Evolutionary conservation across 108 stramenopile species (phyloP).

Genomic region (Epipyxis sp.): DNA sequence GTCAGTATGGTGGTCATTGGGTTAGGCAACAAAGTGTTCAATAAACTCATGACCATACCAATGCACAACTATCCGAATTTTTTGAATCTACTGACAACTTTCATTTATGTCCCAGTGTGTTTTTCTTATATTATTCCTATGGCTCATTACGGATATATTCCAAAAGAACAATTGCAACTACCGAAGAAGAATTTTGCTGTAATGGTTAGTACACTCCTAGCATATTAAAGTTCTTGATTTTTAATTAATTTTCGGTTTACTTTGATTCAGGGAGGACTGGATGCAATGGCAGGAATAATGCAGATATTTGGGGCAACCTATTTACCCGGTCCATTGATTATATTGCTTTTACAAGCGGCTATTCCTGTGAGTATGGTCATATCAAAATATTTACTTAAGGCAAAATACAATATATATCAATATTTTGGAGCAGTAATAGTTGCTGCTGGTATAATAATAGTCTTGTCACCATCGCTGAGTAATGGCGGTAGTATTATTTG

Average conservation of each 20-base stretch:
- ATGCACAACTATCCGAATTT: slow-evolving; percentile 36
- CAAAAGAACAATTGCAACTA: slow-evolving; percentile 21
- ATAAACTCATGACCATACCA: slow-evolving; percentile 33
- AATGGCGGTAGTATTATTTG: slow-evolving; percentile 9
- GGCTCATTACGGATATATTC: slow-evolving; percentile 24
- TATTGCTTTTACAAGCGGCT: slow-evolving; percentile 27
- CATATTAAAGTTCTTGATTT: too few species aligned
- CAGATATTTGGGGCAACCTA: slow-evolving; percentile 29
- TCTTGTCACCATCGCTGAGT: slow-evolving; percentile 14
- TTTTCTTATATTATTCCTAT: slow-evolving; percentile 35
- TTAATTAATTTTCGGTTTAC: too few species aligned
- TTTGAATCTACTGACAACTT: slow-evolving; percentile 29
- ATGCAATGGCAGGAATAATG: slow-evolving; percentile 29
- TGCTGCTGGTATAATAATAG: slow-evolving; percentile 26
- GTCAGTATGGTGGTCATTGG: slow-evolving; percentile 23
- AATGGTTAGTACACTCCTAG: too few species aligned
- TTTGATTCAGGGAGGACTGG: too few species aligned
- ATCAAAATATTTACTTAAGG: slow-evolving; percentile 28
- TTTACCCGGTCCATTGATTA: slow-evolving; percentile 32
- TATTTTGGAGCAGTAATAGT: slow-evolving; percentile 29
- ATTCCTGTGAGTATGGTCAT: slow-evolving; percentile 35
- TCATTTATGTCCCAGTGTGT: slow-evolving; percentile 28
- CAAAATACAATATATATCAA: slow-evolving; percentile 20
- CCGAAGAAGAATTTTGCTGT: slow-evolving; percentile 28
- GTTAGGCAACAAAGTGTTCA: slow-evolving; percentile 32